A percentile compares a stretch with the other conserved stretches of the same genome.
Evolutionary conservation across 768 basidiomycete species (phyloP).

Genomic region (Boletellus ananiceps): DNA sequence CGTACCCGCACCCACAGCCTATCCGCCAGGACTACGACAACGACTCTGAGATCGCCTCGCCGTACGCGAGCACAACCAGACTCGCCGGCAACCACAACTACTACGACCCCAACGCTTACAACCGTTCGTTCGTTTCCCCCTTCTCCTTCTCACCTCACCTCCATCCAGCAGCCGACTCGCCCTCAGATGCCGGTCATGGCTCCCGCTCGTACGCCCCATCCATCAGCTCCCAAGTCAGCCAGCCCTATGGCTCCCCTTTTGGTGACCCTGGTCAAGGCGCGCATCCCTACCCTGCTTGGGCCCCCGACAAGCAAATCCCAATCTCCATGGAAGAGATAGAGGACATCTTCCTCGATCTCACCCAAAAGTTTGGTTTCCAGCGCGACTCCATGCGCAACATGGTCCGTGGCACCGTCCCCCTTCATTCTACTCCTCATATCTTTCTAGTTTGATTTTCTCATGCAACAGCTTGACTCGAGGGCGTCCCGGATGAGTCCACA

Average conservation of each 20-base stretch:
- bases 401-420: slow-evolving; percentile 39
- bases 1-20: slow-evolving; percentile 26
- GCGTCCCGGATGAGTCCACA: slow-evolving; percentile 98
- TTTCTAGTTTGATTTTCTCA: slow-evolving; percentile 87
- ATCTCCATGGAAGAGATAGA: slow-evolving; percentile 98
- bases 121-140: slow-evolving; percentile 10
- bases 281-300: slow-evolving; percentile 94
- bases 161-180: slow-evolving; percentile 17
- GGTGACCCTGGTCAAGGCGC: slow-evolving; percentile 49
- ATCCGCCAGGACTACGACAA: slow-evolving; percentile 39
- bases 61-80: slow-evolving; percentile 55
- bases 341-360: slow-evolving; percentile 96
- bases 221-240: slow-evolving; percentile 56
- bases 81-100: slow-evolving; percentile 43
- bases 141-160: neutral
- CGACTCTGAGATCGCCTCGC: slow-evolving; percentile 51
- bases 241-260: slow-evolving; percentile 56
- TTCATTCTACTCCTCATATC: slow-evolving; percentile 8
- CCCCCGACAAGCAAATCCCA: slow-evolving; percentile 87
- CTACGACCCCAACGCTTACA: slow-evolving; percentile 26
- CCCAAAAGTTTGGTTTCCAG: slow-evolving; percentile 99
- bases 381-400: slow-evolving; percentile 94
- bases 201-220: slow-evolving; percentile 51
- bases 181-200: slow-evolving; percentile 31
- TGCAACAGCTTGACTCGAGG: slow-evolving; percentile 95